Base-by-base conservation (phyloP, 2,329 filamentous ascomycete species). In the Mycosphaerella sp. region DNA sequence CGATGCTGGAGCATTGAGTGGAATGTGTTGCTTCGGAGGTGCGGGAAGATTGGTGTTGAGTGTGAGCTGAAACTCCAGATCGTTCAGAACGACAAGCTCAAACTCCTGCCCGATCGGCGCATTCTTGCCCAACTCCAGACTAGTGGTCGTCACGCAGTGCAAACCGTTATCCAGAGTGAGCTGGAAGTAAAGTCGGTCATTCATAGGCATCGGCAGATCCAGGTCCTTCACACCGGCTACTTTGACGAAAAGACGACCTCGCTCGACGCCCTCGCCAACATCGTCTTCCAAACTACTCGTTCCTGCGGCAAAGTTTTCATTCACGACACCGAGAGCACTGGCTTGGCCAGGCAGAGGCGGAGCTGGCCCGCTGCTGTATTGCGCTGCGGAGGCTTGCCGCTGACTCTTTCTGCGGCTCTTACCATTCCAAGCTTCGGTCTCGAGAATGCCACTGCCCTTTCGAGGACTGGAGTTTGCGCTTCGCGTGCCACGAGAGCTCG, bases 61-160 rank as follows among this genome's bases (percentile, higher is more conserved):
- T 0, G 93, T 97, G 39, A 98, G 81, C 72, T 98, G 93, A 74
- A 98, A 98, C 71, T 98, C 93, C n/a, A 98, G 82, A 64, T 98
- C 93, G 63, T 95, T 93, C 47, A 95, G 85, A 26, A 98, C 93
- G 32, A 97, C 91, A 43, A 98, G 83, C 74, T 98, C 93, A 64
- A 98, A 98, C 69, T 98, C 93, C 68, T 98, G 93, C 6, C 92
- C 93, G 63, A 98, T 97, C 0, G 93, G 90, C 2, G 93, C 92
- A 56, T 87, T 92, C 63, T 87, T 87, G 17, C 89, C 90, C 56
- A 98, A 78, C 70, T 98, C 93, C 7, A 97, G 78, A 88, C 90
- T 96, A 0, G 90, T 86, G 3, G 93, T 98, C 0, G 93, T 98
- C 12, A 98, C 93, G 66, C 93, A 98, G 70, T 98, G 93, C 1